These are phyloP conservation scores for Talaromyces borbonicus DNA, from an alignment of 495 filamentous ascomycete species.

Conservation along the genomic window DNA sequence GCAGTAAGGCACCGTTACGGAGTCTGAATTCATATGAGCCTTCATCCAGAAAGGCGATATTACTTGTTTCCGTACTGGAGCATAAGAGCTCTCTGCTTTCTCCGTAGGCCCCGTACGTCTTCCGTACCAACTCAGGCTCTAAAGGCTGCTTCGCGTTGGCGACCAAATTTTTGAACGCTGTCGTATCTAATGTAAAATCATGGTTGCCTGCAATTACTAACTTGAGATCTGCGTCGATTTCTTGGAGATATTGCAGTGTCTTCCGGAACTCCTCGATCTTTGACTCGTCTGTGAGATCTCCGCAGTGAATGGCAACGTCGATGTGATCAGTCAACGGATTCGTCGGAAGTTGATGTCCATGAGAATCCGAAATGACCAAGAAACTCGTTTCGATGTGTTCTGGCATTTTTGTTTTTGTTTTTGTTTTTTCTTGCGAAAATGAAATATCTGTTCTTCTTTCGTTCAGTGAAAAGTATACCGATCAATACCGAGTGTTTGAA, in stretches of 20 bases:
- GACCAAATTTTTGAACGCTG: constrained; percentile 23
- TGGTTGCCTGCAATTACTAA: constrained; percentile 70
- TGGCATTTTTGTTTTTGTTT: no score
- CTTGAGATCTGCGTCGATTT: constrained; percentile 51
- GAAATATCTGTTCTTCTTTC: no score
- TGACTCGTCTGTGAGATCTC: constrained; percentile 54
- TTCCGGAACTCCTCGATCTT: constrained; percentile 42
- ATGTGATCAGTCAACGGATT: constrained; percentile 24
- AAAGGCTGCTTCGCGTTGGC: constrained; percentile 15
- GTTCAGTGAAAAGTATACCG: no score
- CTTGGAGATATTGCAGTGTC: constrained; percentile 37
- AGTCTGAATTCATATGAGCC: constrained; percentile 46
- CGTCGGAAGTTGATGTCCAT: constrained; percentile 25
- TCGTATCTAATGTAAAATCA: constrained; percentile 52
- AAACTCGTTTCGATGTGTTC: constrained; percentile 36
- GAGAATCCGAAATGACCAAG: constrained; percentile 49
- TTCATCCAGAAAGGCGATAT: constrained; percentile 52
- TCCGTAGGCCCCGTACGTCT: constrained; percentile 22
- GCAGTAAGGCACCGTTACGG: constrained; percentile 46
- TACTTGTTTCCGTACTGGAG: constrained; percentile 21
- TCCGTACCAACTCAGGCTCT: constrained; percentile 16
- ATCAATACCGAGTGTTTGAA: no score
- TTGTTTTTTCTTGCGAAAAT: no score
- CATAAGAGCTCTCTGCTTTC: constrained; percentile 18
- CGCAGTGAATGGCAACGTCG: constrained; percentile 61